Conservation (phyloP, 78 protist species). For the Anaeramoeba flamelloides region DNA sequence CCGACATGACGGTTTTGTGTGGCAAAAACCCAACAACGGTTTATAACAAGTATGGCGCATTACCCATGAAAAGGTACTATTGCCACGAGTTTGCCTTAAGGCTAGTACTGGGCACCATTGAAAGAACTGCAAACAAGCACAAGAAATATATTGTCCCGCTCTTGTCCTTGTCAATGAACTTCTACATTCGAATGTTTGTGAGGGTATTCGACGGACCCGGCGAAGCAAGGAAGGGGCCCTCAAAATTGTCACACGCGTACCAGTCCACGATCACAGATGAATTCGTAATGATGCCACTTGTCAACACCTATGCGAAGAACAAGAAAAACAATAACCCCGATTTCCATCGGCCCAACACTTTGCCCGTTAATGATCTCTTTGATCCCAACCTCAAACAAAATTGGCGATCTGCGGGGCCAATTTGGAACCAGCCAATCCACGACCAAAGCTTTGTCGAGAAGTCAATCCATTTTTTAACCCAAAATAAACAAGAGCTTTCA, state of each 20-base stretch:
- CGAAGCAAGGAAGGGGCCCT: conserved; percentile 11
- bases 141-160: conserved; percentile 56
- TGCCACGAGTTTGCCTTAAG: conserved; percentile 79
- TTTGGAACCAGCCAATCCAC: conserved; percentile 59
- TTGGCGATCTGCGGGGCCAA: conserved; percentile 79
- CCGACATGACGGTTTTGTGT: conserved; percentile 79
- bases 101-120: neutral
- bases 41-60: conserved; percentile 67
- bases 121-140: conserved; percentile 21
- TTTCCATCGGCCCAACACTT: neutral
- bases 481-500: neutral
- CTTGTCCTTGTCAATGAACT: conserved; percentile 64
- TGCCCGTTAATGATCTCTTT: conserved; percentile 5
- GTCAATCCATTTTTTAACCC: too few relatives aligned
- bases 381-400: conserved; percentile 4
- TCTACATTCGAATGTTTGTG: conserved; percentile 89
- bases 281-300: conserved; percentile 42
- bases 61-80: conserved; percentile 37
- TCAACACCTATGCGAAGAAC: neutral
- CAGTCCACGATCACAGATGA: conserved; percentile 63
- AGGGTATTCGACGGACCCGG: conserved; percentile 28
- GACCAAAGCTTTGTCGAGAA: conserved; percentile 19
- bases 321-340: too few relatives aligned
- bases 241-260: conserved; percentile 23
- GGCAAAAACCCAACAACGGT: conserved; percentile 31